Percentiles rank a stretch among this genome's conserved stretches.
These are phyloP conservation scores for Solanum corneliomulleri DNA, from an alignment of 257 asterid species.

Conservation along the genomic window DNA sequence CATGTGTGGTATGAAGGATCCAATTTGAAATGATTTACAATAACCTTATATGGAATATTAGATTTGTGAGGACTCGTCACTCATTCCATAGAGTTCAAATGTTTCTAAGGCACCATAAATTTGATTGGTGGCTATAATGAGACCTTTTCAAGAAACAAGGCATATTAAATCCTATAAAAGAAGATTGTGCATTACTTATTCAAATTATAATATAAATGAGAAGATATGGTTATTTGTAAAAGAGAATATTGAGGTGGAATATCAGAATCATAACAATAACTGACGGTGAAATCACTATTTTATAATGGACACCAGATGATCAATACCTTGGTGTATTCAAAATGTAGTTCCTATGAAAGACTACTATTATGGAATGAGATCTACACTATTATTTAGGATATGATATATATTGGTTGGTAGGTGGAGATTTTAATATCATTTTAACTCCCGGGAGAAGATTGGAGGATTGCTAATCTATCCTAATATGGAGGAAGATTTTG, in stretches of 20 bases:
- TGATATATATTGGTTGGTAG: not conserved
- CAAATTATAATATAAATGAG: too few relatives aligned
- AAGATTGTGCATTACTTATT: not conserved
- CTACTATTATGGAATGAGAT: not conserved
- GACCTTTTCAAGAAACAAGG: not conserved
- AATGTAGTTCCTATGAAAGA: not conserved
- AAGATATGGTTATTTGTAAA: not conserved
- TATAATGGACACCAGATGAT: not conserved
- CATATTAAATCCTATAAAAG: not conserved
- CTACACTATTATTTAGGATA: too few relatives aligned
- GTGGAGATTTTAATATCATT: not conserved
- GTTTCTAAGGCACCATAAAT: not conserved
- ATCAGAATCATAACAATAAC: too few relatives aligned
- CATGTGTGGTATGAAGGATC: not conserved
- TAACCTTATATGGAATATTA: not conserved
- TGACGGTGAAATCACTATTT: too few relatives aligned
- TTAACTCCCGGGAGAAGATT: too few relatives aligned
- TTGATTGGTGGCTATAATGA: not conserved
- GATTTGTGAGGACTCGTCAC: not conserved
- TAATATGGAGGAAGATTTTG: not conserved
- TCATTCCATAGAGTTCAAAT: not conserved
- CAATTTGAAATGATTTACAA: not conserved
- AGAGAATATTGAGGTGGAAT: not conserved
- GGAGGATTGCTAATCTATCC: too few relatives aligned
- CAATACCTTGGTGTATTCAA: not conserved